These are phyloP conservation scores for Coprinopsis sp. DNA, from an alignment of 768 basidiomycete species.

Conservation along the genomic window DNA sequence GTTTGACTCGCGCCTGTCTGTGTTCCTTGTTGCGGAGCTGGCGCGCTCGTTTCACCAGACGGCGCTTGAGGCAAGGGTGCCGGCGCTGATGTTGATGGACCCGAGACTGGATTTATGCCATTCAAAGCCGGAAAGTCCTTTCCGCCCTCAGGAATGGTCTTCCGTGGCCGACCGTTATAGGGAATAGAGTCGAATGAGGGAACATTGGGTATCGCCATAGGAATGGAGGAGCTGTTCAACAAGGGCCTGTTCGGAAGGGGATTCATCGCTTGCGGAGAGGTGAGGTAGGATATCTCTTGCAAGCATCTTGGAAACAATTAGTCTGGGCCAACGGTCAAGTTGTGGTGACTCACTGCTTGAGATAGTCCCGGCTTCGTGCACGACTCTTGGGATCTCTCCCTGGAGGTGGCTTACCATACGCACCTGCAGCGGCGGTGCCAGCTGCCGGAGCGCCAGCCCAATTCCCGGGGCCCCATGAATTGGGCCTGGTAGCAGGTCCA, in stretches of 20 bases:
- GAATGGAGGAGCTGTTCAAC: constrained; percentile 58
- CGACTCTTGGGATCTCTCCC: constrained; percentile 94
- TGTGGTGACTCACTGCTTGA: constrained; percentile 78
- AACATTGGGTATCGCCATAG: constrained; percentile 64
- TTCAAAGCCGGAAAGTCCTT: constrained; percentile 70
- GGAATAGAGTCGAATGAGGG: constrained; percentile 70
- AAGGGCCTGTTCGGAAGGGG: constrained; percentile 87
- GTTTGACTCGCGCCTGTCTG: constrained; percentile 19
- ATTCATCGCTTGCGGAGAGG: constrained; percentile 95
- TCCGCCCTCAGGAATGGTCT: constrained; percentile 68
- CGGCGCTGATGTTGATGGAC: constrained; percentile 46
- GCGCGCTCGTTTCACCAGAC: not conserved
- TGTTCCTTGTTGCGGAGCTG: not conserved
- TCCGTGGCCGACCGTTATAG: constrained; percentile 78
- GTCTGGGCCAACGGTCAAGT: not conserved
- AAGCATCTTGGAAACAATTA: constrained; percentile 58
- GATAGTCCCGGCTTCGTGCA: constrained; percentile 90
- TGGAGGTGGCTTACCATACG: constrained; percentile 65
- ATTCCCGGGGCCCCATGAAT: constrained; percentile 53
- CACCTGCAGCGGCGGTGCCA: constrained; percentile 42
- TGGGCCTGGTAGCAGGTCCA: constrained; percentile 44
- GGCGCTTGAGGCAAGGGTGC: constrained; percentile 33
- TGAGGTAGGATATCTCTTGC: constrained; percentile 97
- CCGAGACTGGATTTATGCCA: constrained; percentile 50
- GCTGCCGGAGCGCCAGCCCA: constrained; percentile 43